phyloP scores from a whole-genome alignment of 2,329 filamentous ascomycete species.

The Trichoderma arundinaceum region DNA sequence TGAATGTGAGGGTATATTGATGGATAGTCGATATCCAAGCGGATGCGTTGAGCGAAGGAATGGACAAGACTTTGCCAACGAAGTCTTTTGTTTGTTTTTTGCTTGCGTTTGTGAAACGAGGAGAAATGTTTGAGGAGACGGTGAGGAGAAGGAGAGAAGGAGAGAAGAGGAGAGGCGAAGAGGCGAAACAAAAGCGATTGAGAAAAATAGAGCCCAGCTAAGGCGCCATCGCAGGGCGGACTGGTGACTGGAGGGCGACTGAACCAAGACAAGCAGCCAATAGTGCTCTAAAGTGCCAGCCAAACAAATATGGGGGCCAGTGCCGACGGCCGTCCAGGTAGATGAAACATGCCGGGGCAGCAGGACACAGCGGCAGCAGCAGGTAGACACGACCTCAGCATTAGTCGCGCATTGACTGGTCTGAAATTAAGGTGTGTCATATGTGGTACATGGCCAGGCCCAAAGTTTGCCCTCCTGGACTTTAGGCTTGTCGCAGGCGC shows the following conservation, averaged over 20 bases:
- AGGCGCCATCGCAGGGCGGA: constrained; percentile 30
- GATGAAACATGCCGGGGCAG: background rate
- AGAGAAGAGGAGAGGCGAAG: constrained; percentile 1
- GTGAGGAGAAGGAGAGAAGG: constrained; percentile 9
- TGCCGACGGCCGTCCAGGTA: constrained; percentile 13
- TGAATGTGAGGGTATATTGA: constrained; percentile 28
- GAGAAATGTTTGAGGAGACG: constrained; percentile 16
- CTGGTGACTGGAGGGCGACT: constrained; percentile 17
- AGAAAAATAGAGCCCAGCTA: background rate
- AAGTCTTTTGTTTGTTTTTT: constrained; percentile 26
- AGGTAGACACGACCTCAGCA: constrained; percentile 19
- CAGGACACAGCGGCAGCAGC: background rate
- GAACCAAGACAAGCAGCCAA: constrained; percentile 6
- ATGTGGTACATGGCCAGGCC: constrained; percentile 4
- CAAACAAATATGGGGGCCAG: constrained; percentile 24
- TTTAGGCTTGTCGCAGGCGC: constrained; percentile 13
- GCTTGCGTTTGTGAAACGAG: constrained; percentile 20
- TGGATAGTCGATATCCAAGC: constrained; percentile 29
- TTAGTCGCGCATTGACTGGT: constrained; percentile 20
- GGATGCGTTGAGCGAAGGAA: constrained; percentile 12
- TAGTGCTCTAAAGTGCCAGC: constrained; percentile 22
- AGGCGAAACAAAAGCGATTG: constrained; percentile 6
- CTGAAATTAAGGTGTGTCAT: constrained; percentile 32
- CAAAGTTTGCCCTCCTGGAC: background rate
- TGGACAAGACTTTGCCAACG: constrained; percentile 33